Conservation (phyloP, 2,329 filamentous ascomycete species). For the Calonectria honghensis region DNA sequence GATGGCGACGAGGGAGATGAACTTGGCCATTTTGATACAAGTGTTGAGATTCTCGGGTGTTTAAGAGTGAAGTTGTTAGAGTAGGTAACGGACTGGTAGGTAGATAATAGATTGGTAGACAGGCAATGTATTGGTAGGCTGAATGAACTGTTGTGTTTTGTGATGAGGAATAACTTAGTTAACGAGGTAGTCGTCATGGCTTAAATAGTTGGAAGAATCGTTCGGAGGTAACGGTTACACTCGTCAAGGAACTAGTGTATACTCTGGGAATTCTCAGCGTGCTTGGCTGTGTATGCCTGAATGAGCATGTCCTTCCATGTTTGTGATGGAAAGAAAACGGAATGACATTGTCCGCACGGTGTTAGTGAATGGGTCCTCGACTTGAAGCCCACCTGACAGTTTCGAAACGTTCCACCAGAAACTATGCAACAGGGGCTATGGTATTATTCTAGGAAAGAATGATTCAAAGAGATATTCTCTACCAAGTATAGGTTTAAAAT, state of each 20-base stretch:
- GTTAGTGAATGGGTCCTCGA: neutral
- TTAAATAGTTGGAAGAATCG: neutral
- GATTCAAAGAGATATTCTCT: neutral
- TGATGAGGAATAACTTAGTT: neutral
- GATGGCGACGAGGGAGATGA: neutral
- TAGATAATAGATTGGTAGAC: too few relatives aligned
- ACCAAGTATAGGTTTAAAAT: neutral
- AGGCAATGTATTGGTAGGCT: neutral
- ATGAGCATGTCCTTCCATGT: neutral
- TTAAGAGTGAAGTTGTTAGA: neutral
- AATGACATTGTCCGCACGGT: neutral
- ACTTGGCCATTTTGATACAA: neutral
- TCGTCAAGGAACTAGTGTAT: neutral
- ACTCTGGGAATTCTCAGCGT: neutral
- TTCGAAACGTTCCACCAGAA: neutral
- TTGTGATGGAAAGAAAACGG: neutral
- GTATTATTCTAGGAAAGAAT: neutral
- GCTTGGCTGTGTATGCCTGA: neutral
- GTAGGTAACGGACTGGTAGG: neutral
- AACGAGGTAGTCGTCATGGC: neutral
- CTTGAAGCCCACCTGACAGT: neutral
- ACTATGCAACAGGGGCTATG: neutral
- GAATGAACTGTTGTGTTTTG: neutral
- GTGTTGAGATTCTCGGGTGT: neutral
- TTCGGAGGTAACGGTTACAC: neutral